A percentile compares a stretch with the other conserved stretches of the same genome.
Evolutionary conservation across 164 flowering plant genomes (phyloP).

Genomic region (Annona squamosa): DNA sequence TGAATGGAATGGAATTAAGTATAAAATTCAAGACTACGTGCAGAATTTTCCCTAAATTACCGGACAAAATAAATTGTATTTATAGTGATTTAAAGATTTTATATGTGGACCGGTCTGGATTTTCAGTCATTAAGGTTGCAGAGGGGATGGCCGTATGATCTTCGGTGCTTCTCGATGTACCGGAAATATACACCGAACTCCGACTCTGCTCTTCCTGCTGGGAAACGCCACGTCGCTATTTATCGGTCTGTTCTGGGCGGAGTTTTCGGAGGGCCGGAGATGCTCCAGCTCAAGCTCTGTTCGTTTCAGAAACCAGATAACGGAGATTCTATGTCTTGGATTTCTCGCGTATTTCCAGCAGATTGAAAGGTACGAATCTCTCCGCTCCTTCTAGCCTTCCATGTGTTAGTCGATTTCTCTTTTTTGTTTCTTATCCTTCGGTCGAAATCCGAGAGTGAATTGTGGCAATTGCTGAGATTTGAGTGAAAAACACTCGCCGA

Average conservation of each 20-base stretch:
- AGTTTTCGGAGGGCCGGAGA: background rate
- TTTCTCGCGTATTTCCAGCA: background rate
- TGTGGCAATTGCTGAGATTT: no score
- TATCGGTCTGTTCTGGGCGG: background rate
- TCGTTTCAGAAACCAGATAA: background rate
- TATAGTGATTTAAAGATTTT: no score
- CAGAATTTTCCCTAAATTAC: no score
- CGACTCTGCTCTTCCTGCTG: background rate
- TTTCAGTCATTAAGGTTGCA: no score
- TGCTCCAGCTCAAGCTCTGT: background rate
- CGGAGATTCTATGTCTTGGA: background rate
- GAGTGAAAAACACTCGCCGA: no score
- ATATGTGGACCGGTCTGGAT: no score
- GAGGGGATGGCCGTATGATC: background rate
- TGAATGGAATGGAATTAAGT: no score
- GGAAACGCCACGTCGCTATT: background rate
- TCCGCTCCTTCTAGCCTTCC: background rate
- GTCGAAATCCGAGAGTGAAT: background rate
- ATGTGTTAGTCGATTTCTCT: background rate
- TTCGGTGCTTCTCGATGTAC: background rate
- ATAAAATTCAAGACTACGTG: no score
- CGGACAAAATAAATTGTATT: no score
- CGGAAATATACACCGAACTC: background rate
- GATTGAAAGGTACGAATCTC: background rate
- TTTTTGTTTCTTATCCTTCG: background rate